Evolutionary conservation across 2,329 filamentous ascomycete species (phyloP).

Genomic region (Chaetomiaceae sp.): DNA sequence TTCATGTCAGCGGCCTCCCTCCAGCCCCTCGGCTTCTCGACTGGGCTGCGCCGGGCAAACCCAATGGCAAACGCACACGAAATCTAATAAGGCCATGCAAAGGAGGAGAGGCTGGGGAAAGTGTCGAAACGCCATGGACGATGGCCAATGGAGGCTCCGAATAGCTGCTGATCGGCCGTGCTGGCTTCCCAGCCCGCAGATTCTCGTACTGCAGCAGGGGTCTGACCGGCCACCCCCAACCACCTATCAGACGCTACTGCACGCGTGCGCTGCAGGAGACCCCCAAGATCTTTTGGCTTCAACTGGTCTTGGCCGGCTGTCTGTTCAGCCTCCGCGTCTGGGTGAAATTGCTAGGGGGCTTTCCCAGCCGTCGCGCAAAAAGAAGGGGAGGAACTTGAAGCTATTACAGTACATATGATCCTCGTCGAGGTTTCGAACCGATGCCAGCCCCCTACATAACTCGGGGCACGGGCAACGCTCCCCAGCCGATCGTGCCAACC

Average conservation of each 20-base stretch:
- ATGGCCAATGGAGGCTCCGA: slow-evolving; percentile 23
- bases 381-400: too few relatives aligned
- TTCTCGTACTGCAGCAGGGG: slow-evolving; percentile 23
- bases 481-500: not conserved
- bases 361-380: too few relatives aligned
- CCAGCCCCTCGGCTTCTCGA: not conserved
- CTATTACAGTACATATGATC: too few relatives aligned
- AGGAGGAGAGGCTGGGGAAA: slow-evolving; percentile 25
- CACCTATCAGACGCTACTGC: slow-evolving; percentile 15
- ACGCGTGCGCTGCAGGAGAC: slow-evolving; percentile 17
- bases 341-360: slow-evolving; percentile 19
- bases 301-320: slow-evolving; percentile 6
- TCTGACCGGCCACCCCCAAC: slow-evolving; percentile 24
- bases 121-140: not conserved
- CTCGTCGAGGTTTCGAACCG: too few relatives aligned
- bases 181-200: slow-evolving; percentile 20
- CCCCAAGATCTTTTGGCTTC: slow-evolving; percentile 16
- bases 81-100: slow-evolving; percentile 15
- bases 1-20: not conserved
- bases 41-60: slow-evolving; percentile 8
- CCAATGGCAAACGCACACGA: slow-evolving; percentile 30
- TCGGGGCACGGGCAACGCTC: too few relatives aligned
- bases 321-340: slow-evolving; percentile 15
- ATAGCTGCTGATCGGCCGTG: slow-evolving; percentile 20
- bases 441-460: too few relatives aligned